Percentiles rank a stretch among this genome's conserved stretches.
phyloP scores from a whole-genome alignment of 23 red algal species.

The Gracilaria domingensis region DNA sequence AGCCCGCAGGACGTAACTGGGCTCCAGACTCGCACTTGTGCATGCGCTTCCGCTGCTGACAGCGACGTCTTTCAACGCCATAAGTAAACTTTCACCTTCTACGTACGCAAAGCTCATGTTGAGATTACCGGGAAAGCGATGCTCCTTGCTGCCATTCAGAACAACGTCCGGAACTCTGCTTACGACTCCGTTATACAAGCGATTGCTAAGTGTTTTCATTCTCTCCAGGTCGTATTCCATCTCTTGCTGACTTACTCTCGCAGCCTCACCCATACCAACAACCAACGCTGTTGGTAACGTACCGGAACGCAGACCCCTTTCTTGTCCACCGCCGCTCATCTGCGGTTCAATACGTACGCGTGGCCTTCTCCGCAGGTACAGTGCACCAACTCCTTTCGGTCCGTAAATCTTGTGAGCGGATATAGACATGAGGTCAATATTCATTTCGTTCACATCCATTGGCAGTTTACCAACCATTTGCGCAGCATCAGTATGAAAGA shows the following conservation, averaged over 20 bases:
- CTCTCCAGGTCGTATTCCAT: slow-evolving; percentile 82
- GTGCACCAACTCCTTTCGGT: slow-evolving; percentile 95
- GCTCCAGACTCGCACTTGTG: slow-evolving; percentile 92
- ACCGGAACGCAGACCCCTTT: slow-evolving; percentile 94
- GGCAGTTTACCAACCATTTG: slow-evolving; percentile 97
- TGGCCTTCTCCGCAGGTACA: slow-evolving; percentile 92
- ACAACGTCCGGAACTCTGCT: slow-evolving; percentile 73
- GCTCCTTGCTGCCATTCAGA: slow-evolving; percentile 83
- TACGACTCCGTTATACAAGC: slow-evolving; percentile 71
- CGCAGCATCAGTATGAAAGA: slow-evolving; percentile 98
- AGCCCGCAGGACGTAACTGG: slow-evolving; percentile 96
- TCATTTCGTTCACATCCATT: slow-evolving; percentile 89
- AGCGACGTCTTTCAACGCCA: slow-evolving; percentile 98
- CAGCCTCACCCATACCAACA: slow-evolving; percentile 93
- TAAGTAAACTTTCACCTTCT: slow-evolving; percentile 95
- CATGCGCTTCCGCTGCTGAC: slow-evolving; percentile 97
- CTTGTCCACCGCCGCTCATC: slow-evolving; percentile 97
- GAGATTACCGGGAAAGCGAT: slow-evolving; percentile 92
- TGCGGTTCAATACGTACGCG: slow-evolving; percentile 95
- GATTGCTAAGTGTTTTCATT: slow-evolving; percentile 59
- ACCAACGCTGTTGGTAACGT: slow-evolving; percentile 91
- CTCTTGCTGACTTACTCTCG: slow-evolving; percentile 74
- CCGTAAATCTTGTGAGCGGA: slow-evolving; percentile 98
- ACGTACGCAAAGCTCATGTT: slow-evolving; percentile 97
- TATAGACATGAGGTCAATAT: slow-evolving; percentile 96